These are phyloP conservation scores for Diplodia scrobiculata DNA, from an alignment of 2,329 filamentous ascomycete species.

Conservation along the genomic window DNA sequence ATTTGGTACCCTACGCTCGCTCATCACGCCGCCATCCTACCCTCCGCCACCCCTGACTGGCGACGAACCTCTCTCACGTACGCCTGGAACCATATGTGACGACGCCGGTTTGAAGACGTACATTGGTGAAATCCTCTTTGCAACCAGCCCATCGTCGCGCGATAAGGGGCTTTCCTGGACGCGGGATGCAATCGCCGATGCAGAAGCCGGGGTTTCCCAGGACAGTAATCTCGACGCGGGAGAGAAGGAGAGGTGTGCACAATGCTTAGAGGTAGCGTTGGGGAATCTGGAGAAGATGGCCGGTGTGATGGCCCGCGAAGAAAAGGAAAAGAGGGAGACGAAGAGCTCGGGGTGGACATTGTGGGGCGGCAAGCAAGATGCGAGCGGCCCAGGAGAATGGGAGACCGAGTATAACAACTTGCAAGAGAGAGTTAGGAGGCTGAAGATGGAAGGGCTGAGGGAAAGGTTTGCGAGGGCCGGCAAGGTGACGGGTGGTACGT, in stretches of 20 bases:
- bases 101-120: constrained; percentile 86
- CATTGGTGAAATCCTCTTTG: constrained; percentile 90
- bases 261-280: constrained; percentile 76
- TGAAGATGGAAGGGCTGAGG: constrained; percentile 12
- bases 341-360: background rate
- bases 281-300: constrained; percentile 86
- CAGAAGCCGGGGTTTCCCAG: constrained; percentile 59
- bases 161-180: constrained; percentile 86
- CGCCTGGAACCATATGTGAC: constrained; percentile 69
- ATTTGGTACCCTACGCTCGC: constrained; percentile 42
- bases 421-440: background rate
- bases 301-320: constrained; percentile 58
- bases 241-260: constrained; percentile 65
- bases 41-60: constrained; percentile 72
- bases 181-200: constrained; percentile 78
- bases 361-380: background rate
- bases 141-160: constrained; percentile 55
- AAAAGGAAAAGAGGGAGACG: constrained; percentile 38
- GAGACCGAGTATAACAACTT: background rate
- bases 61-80: constrained; percentile 65
- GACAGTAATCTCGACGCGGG: constrained; percentile 40
- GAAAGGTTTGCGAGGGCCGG: constrained; percentile 12
- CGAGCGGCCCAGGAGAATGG: background rate
- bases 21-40: constrained; percentile 62
- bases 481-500: background rate